Conservation (phyloP, 371 early-diverging fungal species). For the Parasitella parasitica region DNA sequence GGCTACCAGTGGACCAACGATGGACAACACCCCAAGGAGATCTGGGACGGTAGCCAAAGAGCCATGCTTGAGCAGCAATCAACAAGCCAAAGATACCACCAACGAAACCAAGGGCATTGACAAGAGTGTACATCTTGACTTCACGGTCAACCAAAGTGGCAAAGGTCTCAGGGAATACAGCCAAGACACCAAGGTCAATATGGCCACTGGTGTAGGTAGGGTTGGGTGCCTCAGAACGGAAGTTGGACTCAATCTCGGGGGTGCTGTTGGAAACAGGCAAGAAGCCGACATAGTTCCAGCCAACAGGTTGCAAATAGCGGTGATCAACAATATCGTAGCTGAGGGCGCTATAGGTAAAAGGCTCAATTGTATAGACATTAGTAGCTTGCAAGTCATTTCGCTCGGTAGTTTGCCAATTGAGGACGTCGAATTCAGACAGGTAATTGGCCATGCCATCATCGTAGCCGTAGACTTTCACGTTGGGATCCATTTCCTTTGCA, state of each 20-base stretch:
- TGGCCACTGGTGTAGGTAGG: conserved; percentile 36
- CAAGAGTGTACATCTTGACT: conserved; percentile 48
- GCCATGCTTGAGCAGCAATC: conserved; percentile 45
- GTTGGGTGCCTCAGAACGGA: conserved; percentile 44
- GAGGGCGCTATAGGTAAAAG: conserved; percentile 42
- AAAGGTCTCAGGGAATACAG: conserved; percentile 30
- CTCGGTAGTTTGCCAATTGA: conserved; percentile 40
- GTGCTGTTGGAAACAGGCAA: conserved; percentile 42
- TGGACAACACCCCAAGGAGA: conserved; percentile 55
- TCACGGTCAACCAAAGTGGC: conserved; percentile 32
- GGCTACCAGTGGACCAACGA: conserved; percentile 49
- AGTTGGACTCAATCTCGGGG: conserved; percentile 38
- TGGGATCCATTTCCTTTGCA: conserved; percentile 49
- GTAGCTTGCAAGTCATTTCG: conserved; percentile 42
- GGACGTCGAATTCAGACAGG: conserved; percentile 26
- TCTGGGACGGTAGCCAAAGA: conserved; percentile 51
- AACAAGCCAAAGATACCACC: conserved; percentile 54
- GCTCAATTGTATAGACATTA: conserved; percentile 40
- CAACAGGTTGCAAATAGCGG: conserved; percentile 38
- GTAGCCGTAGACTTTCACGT: conserved; percentile 33
- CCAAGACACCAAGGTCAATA: conserved; percentile 31
- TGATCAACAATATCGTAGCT: conserved; percentile 42
- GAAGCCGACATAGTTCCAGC: conserved; percentile 56
- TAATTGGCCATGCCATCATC: conserved; percentile 19
- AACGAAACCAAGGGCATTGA: conserved; percentile 51